These are phyloP conservation scores for Tricholoma saponaceum DNA, from an alignment of 768 basidiomycete genomes.

Conservation along the genomic window DNA sequence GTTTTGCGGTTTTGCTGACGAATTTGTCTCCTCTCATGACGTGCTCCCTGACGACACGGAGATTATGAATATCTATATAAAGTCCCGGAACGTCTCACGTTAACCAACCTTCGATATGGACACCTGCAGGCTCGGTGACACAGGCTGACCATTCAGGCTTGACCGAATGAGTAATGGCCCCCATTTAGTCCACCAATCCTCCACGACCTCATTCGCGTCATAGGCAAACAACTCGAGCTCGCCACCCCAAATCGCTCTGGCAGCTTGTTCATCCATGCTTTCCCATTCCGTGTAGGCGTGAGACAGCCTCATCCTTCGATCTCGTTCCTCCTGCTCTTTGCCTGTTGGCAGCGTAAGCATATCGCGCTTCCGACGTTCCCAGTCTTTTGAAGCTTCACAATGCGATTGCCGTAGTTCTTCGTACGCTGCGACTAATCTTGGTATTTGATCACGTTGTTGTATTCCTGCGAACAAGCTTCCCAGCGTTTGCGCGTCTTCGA, in stretches of 20 bases:
- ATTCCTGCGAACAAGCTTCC: constrained; percentile 57
- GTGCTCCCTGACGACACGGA: neutral
- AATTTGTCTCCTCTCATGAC: constrained; percentile 7
- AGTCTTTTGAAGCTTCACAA: constrained; percentile 39
- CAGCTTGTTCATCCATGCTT: constrained; percentile 42
- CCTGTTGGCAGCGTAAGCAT: constrained; percentile 43
- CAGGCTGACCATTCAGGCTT: constrained; percentile 10
- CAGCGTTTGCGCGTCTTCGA: constrained; percentile 62
- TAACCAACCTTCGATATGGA: constrained; percentile 15
- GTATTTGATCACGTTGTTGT: constrained; percentile 40
- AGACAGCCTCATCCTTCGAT: constrained; percentile 34
- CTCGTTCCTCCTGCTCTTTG: constrained; percentile 40
- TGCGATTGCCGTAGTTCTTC: constrained; percentile 56
- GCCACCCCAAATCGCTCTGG: constrained; percentile 48
- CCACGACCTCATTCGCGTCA: constrained; percentile 52
- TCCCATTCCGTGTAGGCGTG: constrained; percentile 29
- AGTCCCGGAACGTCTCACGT: neutral
- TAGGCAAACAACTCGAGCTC: constrained; percentile 47
- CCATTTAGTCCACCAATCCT: constrained; percentile 62
- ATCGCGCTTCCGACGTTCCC: constrained; percentile 41
- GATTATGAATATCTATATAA: neutral
- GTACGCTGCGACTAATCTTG: constrained; percentile 47
- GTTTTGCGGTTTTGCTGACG: constrained; percentile 1
- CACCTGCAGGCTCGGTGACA: constrained; percentile 17
- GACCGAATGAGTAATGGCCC: constrained; percentile 26